phyloP scores from a whole-genome alignment of 805 yeast species.

The Sugiyamaella marilandica region DNA sequence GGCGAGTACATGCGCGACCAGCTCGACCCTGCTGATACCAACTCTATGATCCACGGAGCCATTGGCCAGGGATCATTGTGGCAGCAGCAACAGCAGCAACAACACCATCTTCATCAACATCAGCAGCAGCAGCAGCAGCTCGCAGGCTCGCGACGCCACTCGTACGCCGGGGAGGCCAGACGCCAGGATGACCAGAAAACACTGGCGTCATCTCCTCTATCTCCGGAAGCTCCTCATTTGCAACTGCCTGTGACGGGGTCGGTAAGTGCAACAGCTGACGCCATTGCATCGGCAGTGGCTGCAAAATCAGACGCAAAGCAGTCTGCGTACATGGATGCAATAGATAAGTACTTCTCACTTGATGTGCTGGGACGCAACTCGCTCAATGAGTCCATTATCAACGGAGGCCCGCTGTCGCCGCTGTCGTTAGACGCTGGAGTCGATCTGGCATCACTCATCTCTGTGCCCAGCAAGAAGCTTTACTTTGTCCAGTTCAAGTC shows the following conservation, averaged over 20 bases:
- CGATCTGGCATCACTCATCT: constrained; percentile 15
- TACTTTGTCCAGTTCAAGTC: constrained; percentile 72
- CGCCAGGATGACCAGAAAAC: neutral
- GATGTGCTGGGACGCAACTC: constrained; percentile 20
- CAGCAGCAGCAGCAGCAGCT: neutral
- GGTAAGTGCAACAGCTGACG: neutral
- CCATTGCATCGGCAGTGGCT: neutral
- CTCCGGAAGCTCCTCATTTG: neutral
- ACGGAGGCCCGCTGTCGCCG: constrained; percentile 1
- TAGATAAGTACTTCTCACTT: constrained; percentile 17
- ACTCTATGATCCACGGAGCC: constrained; percentile 5
- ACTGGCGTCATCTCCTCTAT: neutral
- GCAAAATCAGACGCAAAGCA: constrained; percentile 9
- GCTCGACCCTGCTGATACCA: neutral
- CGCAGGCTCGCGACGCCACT: constrained; percentile 24
- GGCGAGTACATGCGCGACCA: constrained; percentile 1
- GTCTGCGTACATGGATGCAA: neutral
- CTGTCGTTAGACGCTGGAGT: constrained; percentile 1
- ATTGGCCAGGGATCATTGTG: constrained; percentile 6
- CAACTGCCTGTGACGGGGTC: neutral
- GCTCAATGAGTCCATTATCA: constrained; percentile 8
- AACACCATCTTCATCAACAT: neutral
- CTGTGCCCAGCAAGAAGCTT: constrained; percentile 36
- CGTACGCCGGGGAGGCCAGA: constrained; percentile 21
- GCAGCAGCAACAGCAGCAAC: neutral